Evolutionary conservation across 2,329 filamentous ascomycete species (phyloP).

Genomic region (Setomelanomma holmii): DNA sequence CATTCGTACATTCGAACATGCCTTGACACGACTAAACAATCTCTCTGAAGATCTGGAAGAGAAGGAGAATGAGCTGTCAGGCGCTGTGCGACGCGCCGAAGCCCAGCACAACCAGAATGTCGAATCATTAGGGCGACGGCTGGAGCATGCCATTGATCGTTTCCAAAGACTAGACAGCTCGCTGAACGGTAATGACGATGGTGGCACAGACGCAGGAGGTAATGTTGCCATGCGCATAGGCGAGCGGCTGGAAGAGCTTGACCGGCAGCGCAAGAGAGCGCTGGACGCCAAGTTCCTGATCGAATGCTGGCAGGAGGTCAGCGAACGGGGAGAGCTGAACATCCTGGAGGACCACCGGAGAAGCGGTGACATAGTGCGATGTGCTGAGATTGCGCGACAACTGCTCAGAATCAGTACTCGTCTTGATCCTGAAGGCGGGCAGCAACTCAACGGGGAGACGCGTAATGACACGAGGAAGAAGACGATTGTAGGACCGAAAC

Average conservation of each 20-base stretch:
- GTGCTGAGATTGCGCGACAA: constrained; percentile 91
- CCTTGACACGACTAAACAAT: constrained; percentile 70
- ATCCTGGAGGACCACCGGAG: constrained; percentile 88
- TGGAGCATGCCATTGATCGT: constrained; percentile 89
- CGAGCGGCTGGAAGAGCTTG: constrained; percentile 90
- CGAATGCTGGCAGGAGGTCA: constrained; percentile 96
- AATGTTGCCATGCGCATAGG: constrained; percentile 95
- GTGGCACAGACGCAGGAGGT: constrained; percentile 68
- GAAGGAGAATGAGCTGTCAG: constrained; percentile 88
- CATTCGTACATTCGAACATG: constrained; percentile 90
- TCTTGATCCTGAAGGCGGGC: constrained; percentile 75
- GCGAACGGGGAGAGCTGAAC: constrained; percentile 83
- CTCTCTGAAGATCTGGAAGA: constrained; percentile 86
- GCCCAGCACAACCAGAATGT: constrained; percentile 90
- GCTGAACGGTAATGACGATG: constrained; percentile 70
- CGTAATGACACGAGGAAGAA: constrained; percentile 56
- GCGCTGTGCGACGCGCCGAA: constrained; percentile 89
- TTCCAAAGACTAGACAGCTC: constrained; percentile 90
- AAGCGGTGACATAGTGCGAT: constrained; percentile 90
- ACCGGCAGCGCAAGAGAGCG: constrained; percentile 87
- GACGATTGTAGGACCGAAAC: constrained; percentile 49
- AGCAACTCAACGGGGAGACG: constrained; percentile 47
- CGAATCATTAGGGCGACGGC: constrained; percentile 83
- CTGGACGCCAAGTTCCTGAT: constrained; percentile 94
- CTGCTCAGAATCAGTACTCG: constrained; percentile 92